Percentiles rank a stretch among this genome's conserved stretches.
Conservation (phyloP, 2,329 filamentous ascomycete genomes). For the Xylaria sp. region DNA sequence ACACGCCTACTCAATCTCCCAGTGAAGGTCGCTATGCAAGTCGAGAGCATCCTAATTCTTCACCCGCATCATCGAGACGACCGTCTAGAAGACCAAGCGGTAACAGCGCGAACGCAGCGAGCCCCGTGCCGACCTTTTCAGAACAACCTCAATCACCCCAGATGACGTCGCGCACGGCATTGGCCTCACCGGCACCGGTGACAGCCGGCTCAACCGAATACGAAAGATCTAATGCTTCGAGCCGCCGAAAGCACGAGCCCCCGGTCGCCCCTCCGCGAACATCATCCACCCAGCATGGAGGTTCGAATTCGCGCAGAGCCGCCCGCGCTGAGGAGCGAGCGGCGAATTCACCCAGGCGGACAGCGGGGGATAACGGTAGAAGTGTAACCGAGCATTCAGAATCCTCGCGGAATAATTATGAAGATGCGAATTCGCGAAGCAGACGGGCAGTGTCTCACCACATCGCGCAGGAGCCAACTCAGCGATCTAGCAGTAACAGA, state of each 20-base stretch:
- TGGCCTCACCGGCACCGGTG: conserved; percentile 46
- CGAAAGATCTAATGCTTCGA: conserved; percentile 47
- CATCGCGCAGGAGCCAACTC: conserved; percentile 43
- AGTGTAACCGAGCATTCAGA: conserved; percentile 40
- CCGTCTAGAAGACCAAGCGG: conserved; percentile 58
- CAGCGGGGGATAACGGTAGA: conserved; percentile 41
- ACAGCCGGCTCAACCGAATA: conserved; percentile 47
- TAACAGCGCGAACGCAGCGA: conserved; percentile 44
- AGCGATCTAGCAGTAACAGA: conserved; percentile 43
- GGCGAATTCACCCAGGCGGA: conserved; percentile 47
- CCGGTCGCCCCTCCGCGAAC: conserved; percentile 79
- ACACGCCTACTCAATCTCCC: conserved; percentile 55
- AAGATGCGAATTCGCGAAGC: conserved; percentile 43
- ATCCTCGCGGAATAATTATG: conserved; percentile 37
- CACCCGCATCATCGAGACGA: conserved; percentile 55
- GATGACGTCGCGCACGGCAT: conserved; percentile 52
- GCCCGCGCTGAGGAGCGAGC: conserved; percentile 50
- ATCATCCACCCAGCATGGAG: conserved; percentile 68
- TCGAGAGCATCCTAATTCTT: conserved; percentile 49
- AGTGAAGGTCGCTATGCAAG: conserved; percentile 61
- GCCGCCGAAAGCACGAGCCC: conserved; percentile 63
- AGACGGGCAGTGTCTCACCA: conserved; percentile 42
- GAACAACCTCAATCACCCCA: conserved; percentile 41
- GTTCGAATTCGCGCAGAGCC: conserved; percentile 46
- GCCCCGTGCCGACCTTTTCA: conserved; percentile 32